Base-by-base conservation (phyloP, 2,329 filamentous ascomycete genomes). In the Diaporthe sp. region DNA sequence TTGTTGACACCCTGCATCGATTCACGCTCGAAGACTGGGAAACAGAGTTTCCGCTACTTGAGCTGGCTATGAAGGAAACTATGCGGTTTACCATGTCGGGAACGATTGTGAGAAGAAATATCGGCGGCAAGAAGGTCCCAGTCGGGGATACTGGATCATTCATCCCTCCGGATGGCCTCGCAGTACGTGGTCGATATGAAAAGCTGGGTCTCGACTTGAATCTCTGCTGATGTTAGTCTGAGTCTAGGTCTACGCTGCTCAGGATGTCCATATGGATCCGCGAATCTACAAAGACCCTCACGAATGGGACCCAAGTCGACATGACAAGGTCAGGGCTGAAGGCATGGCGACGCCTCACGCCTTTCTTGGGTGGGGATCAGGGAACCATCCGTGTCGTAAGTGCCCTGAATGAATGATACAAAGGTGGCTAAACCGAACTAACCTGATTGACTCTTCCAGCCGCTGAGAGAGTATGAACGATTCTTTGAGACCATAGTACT, bases 281-380 rank as follows among this genome's bases (percentile, higher is more conserved):
- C 39, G 32, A 1, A n/a, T 32, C 22, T 44, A 63, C 39, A 63
- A 15, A 63, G 39, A 63, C 39, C 59, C 59, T 32, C 39, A 63
- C 19, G 17, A 63, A 32, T 63, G 59, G 39, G 59, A 63, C 59
- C 59, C 39, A 15, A 63, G 25, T 32, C 25, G 59, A 44, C 59
- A 63, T 4, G 39, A 63, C 17, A 32, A 47, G 17, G 17, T 15
- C 17, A 63, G 59, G 25, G 59, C 59, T 8, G 59, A 63, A 47
- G 59, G 59, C 4, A 15, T 22, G 15, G 27, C 25, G 15, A 47
- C 59, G 17, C 59, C 59, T 30, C 39, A 63, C 17, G 35, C 35
- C 2, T 63, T 63, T 63, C 59, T 63, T 32, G 59, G 59, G 35
- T 63, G 59, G 39, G 59, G 59, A 15, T 63, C 59, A n/a, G 59